Conservation (phyloP, 768 basidiomycete genomes). For the Rhodosporidiobolus sp. region DNA sequence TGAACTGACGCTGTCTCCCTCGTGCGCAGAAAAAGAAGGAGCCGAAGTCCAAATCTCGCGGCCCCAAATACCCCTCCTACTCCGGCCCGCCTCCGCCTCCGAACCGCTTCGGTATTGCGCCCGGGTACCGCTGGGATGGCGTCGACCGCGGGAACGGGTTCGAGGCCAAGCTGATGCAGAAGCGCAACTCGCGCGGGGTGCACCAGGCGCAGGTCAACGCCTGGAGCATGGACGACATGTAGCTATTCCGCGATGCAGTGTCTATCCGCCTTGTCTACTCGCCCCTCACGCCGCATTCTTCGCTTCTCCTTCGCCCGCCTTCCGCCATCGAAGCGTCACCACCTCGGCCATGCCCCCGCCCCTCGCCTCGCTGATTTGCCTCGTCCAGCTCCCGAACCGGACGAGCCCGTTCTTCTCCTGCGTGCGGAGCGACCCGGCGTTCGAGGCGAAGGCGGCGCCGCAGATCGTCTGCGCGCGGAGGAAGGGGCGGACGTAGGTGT, state of each 20-base stretch:
- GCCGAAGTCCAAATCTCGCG: conserved; percentile 58
- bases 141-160: conserved; percentile 93
- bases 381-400: neutral
- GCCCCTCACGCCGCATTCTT: no score
- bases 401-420: conserved; percentile 22
- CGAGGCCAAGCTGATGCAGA: conserved; percentile 87
- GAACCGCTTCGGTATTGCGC: conserved; percentile 90
- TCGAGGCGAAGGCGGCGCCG: conserved; percentile 11
- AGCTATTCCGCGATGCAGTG: neutral
- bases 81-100: conserved; percentile 82
- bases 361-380: neutral
- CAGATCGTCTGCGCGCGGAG: conserved; percentile 4
- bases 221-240: conserved; percentile 35
- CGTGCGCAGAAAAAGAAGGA: conserved; percentile 60
- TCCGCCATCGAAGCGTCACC: conserved; percentile 5
- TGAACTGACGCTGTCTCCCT: neutral
- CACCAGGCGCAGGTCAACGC: conserved; percentile 66
- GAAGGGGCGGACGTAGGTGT: neutral
- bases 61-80: conserved; percentile 78
- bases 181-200: conserved; percentile 69
- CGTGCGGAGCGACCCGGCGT: conserved; percentile 2
- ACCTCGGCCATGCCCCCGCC: conserved; percentile 13
- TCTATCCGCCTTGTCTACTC: neutral
- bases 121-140: conserved; percentile 97
- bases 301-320: neutral